These are phyloP conservation scores for Penicillium nordicum DNA, from an alignment of 2,329 filamentous ascomycete species.

Conservation along the genomic window DNA sequence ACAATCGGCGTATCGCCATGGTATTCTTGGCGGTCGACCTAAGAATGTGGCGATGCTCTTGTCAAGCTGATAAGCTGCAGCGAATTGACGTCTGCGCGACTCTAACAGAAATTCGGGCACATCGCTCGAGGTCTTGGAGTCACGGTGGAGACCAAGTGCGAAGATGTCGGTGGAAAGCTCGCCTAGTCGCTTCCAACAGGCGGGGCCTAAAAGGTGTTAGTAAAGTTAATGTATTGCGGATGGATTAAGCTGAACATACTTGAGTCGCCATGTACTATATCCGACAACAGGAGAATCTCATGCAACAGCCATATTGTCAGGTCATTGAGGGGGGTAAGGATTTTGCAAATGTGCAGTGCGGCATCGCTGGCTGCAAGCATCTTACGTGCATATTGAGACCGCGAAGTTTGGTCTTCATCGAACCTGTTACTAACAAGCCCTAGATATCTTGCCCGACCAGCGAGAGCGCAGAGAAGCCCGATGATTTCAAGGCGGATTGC, in stretches of 20 bases:
- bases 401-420: slow-evolving; percentile 1
- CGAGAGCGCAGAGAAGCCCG: slow-evolving; percentile 37
- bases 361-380: slow-evolving; percentile 36
- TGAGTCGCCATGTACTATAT: slow-evolving; percentile 36
- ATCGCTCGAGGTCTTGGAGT: slow-evolving; percentile 12
- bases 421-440: slow-evolving; percentile 21
- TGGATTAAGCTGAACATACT: slow-evolving; percentile 24
- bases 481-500: slow-evolving; percentile 41
- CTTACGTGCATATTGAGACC: slow-evolving; percentile 20
- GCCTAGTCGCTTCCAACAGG: slow-evolving; percentile 26
- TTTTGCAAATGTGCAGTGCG: slow-evolving; percentile 37
- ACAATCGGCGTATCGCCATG: slow-evolving; percentile 24
- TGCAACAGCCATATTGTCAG: slow-evolving; percentile 30
- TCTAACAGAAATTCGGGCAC: slow-evolving; percentile 24
- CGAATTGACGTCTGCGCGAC: slow-evolving; percentile 25
- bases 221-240: neutral
- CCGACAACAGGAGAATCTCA: slow-evolving; percentile 38
- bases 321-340: slow-evolving; percentile 41
- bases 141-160: slow-evolving; percentile 27
- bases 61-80: slow-evolving; percentile 28
- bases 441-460: slow-evolving; percentile 30
- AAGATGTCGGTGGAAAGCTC: slow-evolving; percentile 29
- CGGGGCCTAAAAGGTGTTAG: slow-evolving; percentile 16
- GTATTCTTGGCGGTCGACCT: slow-evolving; percentile 26
- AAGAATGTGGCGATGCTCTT: slow-evolving; percentile 31